Base-by-base conservation (phyloP, 805 yeast species). In the Kodamaea jinghongensis region DNA sequence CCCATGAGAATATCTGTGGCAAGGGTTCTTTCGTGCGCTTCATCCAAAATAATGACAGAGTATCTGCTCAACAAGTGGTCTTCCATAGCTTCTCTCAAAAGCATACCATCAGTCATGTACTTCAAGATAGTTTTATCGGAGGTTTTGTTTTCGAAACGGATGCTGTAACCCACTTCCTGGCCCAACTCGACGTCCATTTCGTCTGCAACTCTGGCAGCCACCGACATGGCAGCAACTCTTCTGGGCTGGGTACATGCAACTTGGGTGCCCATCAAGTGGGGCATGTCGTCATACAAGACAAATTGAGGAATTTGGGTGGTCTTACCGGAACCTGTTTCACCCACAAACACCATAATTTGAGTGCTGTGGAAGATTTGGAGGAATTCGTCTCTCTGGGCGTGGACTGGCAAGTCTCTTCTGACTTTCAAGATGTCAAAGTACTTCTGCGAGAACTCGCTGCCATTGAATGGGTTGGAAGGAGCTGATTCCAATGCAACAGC, bases 21-120 rank as follows among this genome's bases (percentile, higher is more conserved):
- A 52, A 91, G 73, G 0, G 99, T 93, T 63, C 99, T 83, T 66
- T 91, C 99, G 70, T 91, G 99, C 33, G 98, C 98, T 71, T 91
- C 99, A 75, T 91, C 99, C 45, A 91, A 71, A 48, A 91, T 88
- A 45, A 91, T 86, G 55, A 96, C 91, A 12, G 95, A 83, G 62
- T 91, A 91, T 49, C 83, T 73, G 4, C 69, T 65, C 60, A 91
- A 71, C 44, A 82, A 77, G 51, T 88, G 96, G 60, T 91, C 99
- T 49, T 85, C 93, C 98, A 93, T 90, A 20, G 97, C 97, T 66
- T 91, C 99, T 57, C 97, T 78, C 50, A 91, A 70, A 38, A 91
- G 75, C 97, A 91, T 90, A 81, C 99, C 99, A 70, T 91, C 99
- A 8, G 99, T 91, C 97, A 91, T 87, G 70, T 93, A 91, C 65